Evolutionary conservation across 768 basidiomycete genomes (phyloP).

Genomic region (Lanmaoa pseudosensibilis): DNA sequence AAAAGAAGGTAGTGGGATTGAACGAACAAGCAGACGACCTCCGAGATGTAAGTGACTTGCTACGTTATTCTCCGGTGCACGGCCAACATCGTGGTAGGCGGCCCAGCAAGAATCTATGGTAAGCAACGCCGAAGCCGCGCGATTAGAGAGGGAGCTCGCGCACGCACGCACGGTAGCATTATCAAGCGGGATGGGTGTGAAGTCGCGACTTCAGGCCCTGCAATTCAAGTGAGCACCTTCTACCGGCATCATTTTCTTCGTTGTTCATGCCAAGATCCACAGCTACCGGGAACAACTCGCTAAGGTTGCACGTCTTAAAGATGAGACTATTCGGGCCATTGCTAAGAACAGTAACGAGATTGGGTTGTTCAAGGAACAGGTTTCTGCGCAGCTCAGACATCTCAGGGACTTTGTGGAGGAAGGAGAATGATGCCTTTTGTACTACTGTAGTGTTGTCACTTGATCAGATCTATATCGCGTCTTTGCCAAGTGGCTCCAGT

Average conservation of each 20-base stretch:
- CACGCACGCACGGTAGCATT: constrained; percentile 74
- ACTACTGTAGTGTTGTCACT: background rate
- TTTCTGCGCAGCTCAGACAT: constrained; percentile 67
- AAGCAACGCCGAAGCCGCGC: constrained; percentile 62
- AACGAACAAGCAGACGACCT: constrained; percentile 80
- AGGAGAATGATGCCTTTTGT: constrained; percentile 30
- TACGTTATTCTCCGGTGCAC: background rate
- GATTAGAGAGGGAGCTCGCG: constrained; percentile 70
- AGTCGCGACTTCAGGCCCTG: constrained; percentile 70
- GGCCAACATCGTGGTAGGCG: constrained; percentile 45
- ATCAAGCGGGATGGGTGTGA: constrained; percentile 80
- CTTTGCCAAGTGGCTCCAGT: background rate
- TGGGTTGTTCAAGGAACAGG: constrained; percentile 76
- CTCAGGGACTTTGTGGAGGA: constrained; percentile 68
- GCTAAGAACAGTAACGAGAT: constrained; percentile 85
- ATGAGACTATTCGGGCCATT: constrained; percentile 78
- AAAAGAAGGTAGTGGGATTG: constrained; percentile 67
- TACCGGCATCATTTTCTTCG: background rate
- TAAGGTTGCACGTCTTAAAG: constrained; percentile 69
- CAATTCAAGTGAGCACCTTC: constrained; percentile 64
- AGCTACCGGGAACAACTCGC: constrained; percentile 82
- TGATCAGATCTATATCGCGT: background rate
- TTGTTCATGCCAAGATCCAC: constrained; percentile 7
- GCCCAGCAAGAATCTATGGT: constrained; percentile 73
- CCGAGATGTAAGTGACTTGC: constrained; percentile 61